These are phyloP conservation scores for Helicosporidium sp. DNA, from an alignment of 139 green algal genomes.

Conservation along the genomic window DNA sequence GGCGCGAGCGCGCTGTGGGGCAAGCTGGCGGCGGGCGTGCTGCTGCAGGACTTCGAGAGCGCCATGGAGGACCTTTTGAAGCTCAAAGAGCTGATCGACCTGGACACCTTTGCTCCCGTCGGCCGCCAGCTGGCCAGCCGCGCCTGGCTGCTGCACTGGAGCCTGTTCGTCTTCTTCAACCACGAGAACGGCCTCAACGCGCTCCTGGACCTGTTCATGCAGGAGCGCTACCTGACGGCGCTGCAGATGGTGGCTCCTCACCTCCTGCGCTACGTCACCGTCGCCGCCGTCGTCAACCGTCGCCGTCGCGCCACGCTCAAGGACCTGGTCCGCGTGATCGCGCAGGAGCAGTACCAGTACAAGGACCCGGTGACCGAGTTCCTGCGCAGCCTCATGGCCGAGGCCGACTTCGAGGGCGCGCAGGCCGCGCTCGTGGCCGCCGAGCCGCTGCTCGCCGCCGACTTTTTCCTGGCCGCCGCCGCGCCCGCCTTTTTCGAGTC, in stretches of 20 bases:
- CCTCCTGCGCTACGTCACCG: constrained; percentile 79
- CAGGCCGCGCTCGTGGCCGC: constrained; percentile 79
- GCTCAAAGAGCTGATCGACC: constrained; percentile 83
- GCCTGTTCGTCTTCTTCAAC: constrained; percentile 97
- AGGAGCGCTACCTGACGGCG: constrained; percentile 66
- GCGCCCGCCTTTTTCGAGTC: constrained; percentile 88
- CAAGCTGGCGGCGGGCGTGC: constrained; percentile 83
- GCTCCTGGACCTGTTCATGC: constrained; percentile 91
- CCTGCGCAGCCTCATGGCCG: constrained; percentile 69
- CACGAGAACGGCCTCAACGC: constrained; percentile 78
- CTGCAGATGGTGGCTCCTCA: constrained; percentile 76
- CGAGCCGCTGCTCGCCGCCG: constrained; percentile 56
- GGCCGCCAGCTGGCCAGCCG: constrained; percentile 84
- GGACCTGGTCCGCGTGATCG: constrained; percentile 63
- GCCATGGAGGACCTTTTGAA: constrained; percentile 79
- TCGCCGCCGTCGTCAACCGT: constrained; percentile 81
- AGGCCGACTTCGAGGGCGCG: constrained; percentile 93
- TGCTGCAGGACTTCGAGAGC: constrained; percentile 65
- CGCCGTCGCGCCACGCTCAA: constrained; percentile 64
- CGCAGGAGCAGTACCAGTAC: constrained; percentile 44
- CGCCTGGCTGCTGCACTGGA: constrained; percentile 96
- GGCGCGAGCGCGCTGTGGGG: constrained; percentile 79
- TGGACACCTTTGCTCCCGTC: constrained; percentile 62
- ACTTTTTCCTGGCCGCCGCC: constrained; percentile 80
- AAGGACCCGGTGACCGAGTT: constrained; percentile 77